Evolutionary conservation across 2,329 filamentous ascomycete genomes (phyloP).

Genomic region (Sphaerostilbella broomeana): DNA sequence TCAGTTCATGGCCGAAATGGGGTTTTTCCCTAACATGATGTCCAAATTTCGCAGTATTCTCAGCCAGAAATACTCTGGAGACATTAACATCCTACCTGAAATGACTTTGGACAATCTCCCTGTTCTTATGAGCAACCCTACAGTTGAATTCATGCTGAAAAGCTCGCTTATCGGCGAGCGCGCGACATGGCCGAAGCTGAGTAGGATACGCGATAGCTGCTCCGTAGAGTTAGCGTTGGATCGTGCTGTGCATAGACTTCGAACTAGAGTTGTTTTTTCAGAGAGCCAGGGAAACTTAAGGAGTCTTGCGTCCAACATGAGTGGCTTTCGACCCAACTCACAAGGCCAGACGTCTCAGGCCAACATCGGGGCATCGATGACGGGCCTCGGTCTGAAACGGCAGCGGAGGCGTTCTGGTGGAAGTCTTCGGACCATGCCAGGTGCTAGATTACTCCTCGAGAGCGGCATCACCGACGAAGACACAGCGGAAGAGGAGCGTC

Average conservation of each 20-base stretch:
- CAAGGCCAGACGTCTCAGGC: constrained; percentile 14
- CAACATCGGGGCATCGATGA: constrained; percentile 20
- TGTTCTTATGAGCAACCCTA: constrained; percentile 75
- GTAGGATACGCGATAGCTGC: constrained; percentile 77
- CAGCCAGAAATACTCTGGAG: constrained; percentile 85
- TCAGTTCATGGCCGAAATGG: constrained; percentile 72
- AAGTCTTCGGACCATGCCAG: constrained; percentile 36
- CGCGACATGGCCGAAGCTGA: constrained; percentile 87
- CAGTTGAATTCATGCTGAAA: constrained; percentile 75
- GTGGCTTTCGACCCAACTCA: constrained; percentile 22
- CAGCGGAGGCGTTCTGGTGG: constrained; percentile 46
- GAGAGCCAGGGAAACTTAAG: constrained; percentile 56
- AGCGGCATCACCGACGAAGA: constrained; percentile 38
- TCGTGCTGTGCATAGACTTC: constrained; percentile 61
- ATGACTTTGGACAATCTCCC: constrained; percentile 69
- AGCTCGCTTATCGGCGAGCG: constrained; percentile 72
- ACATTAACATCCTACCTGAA: constrained; percentile 88
- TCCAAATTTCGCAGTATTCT: constrained; percentile 76
- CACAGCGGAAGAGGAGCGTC: constrained; percentile 37
- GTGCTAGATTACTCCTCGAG: constrained; percentile 31
- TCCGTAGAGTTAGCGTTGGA: constrained; percentile 84
- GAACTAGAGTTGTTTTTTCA: constrained; percentile 63
- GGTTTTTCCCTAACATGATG: constrained; percentile 70
- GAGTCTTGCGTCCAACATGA: constrained; percentile 31
- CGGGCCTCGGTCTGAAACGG: constrained; percentile 27